A percentile compares a stretch with the other conserved stretches of the same genome.
Evolutionary conservation across 2,329 filamentous ascomycete species (phyloP).

Genomic region (Myriosclerotinia duriaeana): DNA sequence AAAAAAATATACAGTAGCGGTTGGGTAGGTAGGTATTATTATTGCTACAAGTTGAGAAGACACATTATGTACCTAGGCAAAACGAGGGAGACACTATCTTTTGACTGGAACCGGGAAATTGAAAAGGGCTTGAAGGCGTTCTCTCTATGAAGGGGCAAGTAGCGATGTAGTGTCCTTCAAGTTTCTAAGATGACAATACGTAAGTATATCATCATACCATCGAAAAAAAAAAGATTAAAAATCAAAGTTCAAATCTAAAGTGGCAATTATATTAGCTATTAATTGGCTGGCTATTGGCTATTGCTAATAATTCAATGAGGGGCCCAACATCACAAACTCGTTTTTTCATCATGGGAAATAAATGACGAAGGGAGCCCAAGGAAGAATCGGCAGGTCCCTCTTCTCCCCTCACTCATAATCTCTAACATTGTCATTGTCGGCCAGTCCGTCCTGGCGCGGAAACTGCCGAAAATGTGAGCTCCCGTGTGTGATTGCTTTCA

Average conservation of each 20-base stretch:
- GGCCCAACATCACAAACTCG: neutral
- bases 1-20: neutral
- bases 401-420: neutral
- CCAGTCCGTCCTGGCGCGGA: neutral
- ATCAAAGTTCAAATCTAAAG: neutral
- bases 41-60: neutral
- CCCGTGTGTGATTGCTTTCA: neutral
- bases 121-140: neutral
- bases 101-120: neutral
- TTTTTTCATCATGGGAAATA: neutral
- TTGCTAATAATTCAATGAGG: conserved; percentile 14
- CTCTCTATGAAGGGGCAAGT: neutral
- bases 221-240: too few species aligned
- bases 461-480: neutral
- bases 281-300: too few species aligned
- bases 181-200: neutral
- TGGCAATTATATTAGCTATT: neutral
- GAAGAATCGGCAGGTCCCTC: neutral
- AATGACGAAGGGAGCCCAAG: neutral
- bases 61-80: neutral
- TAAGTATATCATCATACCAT: too few species aligned
- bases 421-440: neutral
- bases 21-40: too few species aligned
- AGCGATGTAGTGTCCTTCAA: neutral
- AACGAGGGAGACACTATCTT: neutral